Percentiles rank a stretch among this genome's conserved stretches.
phyloP scores from a whole-genome alignment of 1,284 basidiomycete species.

The Heterobasidion irregulare region DNA sequence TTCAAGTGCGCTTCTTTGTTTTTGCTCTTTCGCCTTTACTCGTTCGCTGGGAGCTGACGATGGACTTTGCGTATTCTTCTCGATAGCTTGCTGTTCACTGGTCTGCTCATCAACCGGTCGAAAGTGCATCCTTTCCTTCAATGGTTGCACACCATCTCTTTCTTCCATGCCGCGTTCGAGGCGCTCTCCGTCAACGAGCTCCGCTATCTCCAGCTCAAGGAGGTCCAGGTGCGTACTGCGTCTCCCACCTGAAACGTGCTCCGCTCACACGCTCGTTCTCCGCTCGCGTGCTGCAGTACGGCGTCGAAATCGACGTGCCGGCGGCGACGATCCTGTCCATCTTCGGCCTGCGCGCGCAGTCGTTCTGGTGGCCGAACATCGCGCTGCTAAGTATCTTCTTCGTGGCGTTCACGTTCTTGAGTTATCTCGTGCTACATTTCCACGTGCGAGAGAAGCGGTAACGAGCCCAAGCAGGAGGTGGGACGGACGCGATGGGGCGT shows the following conservation, averaged over 20 bases:
- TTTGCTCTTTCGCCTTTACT: not conserved
- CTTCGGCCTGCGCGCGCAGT: constrained; percentile 86
- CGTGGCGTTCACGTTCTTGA: constrained; percentile 62
- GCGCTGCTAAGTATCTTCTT: constrained; percentile 80
- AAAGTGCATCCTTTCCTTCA: constrained; percentile 65
- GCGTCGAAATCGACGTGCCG: constrained; percentile 88
- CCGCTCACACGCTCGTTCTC: not conserved
- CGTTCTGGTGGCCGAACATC: constrained; percentile 96
- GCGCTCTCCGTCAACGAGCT: constrained; percentile 94
- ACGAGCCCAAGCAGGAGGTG: constrained; percentile 3
- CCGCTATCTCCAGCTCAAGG: constrained; percentile 86
- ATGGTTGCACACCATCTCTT: constrained; percentile 88
- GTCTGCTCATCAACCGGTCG: constrained; percentile 90
- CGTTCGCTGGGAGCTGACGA: not conserved
- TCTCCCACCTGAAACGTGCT: not conserved
- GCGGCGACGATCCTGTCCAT: constrained; percentile 89
- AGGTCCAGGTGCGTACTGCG: constrained; percentile 62
- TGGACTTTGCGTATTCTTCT: not conserved
- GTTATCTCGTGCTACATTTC: constrained; percentile 77
- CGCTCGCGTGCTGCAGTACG: constrained; percentile 47
- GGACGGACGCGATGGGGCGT: not conserved
- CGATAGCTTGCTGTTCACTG: constrained; percentile 87
- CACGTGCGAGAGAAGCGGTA: constrained; percentile 88
- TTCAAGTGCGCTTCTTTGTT: constrained; percentile 72
- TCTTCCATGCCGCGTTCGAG: constrained; percentile 99